These are phyloP conservation scores for Penicillium italicum DNA, from an alignment of 2,329 filamentous ascomycete genomes.

Conservation along the genomic window DNA sequence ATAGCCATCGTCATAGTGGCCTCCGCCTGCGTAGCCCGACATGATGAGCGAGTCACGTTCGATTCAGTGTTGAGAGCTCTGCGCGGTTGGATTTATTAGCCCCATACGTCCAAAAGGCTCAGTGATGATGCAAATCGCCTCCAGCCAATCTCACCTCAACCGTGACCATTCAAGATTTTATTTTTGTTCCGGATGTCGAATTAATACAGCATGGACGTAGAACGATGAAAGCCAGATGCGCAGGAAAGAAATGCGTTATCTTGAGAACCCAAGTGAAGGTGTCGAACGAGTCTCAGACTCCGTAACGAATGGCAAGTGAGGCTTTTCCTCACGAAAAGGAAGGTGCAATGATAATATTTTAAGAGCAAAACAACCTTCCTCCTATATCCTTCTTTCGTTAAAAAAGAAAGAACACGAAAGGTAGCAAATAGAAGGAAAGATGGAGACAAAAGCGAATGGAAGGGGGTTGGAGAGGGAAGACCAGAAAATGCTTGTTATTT, in stretches of 20 bases:
- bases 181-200: constrained; percentile 1
- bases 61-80: constrained; percentile 14
- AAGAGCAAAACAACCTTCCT: constrained; percentile 12
- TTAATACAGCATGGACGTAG: constrained; percentile 23
- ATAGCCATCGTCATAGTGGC: constrained; percentile 76
- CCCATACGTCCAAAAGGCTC: neutral
- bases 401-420: constrained; percentile 27
- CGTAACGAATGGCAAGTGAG: constrained; percentile 19
- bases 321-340: constrained; percentile 4
- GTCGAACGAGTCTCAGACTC: constrained; percentile 23
- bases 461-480: constrained; percentile 18
- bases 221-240: constrained; percentile 8
- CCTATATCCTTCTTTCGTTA: constrained; percentile 13
- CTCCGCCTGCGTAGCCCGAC: constrained; percentile 52
- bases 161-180: constrained; percentile 30
- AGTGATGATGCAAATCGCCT: neutral
- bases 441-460: constrained; percentile 25
- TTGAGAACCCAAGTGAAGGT: constrained; percentile 4
- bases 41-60: constrained; percentile 39
- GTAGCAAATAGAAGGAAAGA: constrained; percentile 30
- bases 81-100: neutral
- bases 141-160: constrained; percentile 26
- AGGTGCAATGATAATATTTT: constrained; percentile 9
- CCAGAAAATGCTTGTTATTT: constrained; percentile 23
- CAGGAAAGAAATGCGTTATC: neutral